These are phyloP conservation scores for Fusarium sp. DNA, from an alignment of 2,329 filamentous ascomycete genomes.

Conservation along the genomic window DNA sequence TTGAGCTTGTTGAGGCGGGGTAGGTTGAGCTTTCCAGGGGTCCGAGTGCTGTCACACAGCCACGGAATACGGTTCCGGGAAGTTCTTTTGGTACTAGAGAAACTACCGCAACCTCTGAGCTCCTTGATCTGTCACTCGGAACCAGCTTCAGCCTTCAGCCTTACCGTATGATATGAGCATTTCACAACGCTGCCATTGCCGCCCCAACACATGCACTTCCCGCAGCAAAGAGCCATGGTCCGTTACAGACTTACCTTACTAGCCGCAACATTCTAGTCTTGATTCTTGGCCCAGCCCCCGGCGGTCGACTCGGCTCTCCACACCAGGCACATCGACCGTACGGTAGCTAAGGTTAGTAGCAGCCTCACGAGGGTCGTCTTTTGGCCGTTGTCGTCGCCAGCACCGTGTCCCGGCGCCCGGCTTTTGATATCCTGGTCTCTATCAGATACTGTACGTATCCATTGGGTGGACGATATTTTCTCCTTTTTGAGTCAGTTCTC, in stretches of 20 bases:
- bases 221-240: not conserved
- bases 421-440: slow-evolving; percentile 5
- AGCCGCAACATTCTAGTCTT: too few relatives aligned
- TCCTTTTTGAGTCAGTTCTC: slow-evolving; percentile 20
- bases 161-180: not conserved
- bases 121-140: not conserved
- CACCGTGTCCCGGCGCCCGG: slow-evolving; percentile 16
- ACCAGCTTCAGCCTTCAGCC: not conserved
- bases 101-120: not conserved
- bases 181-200: too few relatives aligned
- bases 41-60: not conserved
- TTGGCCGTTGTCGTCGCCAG: slow-evolving; percentile 6
- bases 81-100: not conserved
- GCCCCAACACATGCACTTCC: not conserved
- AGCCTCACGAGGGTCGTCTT: not conserved
- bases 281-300: slow-evolving; percentile 5
- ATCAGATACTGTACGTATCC: not conserved
- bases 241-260: not conserved
- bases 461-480: slow-evolving; percentile 4
- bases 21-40: slow-evolving; percentile 2
- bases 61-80: not conserved
- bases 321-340: slow-evolving; percentile 16
- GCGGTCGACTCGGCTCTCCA: slow-evolving; percentile 21
- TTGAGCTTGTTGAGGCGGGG: slow-evolving; percentile 18
- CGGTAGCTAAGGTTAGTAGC: slow-evolving; percentile 1